phyloP scores from a whole-genome alignment of 1,284 basidiomycete species.

The Cryptococcus floricola region DNA sequence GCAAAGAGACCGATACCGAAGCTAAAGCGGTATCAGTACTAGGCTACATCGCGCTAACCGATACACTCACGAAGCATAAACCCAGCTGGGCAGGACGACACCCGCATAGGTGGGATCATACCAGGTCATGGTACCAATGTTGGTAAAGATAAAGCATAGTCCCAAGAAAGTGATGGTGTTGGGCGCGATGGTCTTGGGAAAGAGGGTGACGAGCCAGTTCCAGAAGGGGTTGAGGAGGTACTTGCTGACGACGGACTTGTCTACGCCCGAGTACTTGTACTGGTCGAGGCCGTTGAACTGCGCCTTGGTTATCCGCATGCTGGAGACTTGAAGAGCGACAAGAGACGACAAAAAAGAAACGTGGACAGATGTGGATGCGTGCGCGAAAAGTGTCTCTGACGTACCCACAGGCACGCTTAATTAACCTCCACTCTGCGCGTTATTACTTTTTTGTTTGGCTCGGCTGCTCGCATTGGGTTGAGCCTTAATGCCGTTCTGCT shows the following conservation, averaged over 20 bases:
- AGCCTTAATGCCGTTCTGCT: too few relatives aligned
- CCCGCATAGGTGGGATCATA: constrained; percentile 73
- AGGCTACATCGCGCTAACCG: not conserved
- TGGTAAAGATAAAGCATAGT: constrained; percentile 73
- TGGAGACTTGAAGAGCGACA: not conserved
- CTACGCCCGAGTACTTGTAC: constrained; percentile 58
- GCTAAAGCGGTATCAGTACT: constrained; percentile 48
- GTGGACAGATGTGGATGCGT: not conserved
- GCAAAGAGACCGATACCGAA: constrained; percentile 86
- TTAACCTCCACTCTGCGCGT: too few relatives aligned
- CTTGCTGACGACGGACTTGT: constrained; percentile 52
- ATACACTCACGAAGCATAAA: constrained; percentile 71
- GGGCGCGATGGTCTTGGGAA: constrained; percentile 83
- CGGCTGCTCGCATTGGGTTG: too few relatives aligned
- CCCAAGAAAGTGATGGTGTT: constrained; percentile 85
- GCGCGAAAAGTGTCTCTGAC: not conserved
- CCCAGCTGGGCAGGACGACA: constrained; percentile 67
- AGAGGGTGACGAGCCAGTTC: constrained; percentile 88
- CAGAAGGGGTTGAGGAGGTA: constrained; percentile 81
- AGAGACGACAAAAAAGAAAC: not conserved
- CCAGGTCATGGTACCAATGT: constrained; percentile 76
- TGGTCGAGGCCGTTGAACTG: constrained; percentile 53
- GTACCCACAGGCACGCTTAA: too few relatives aligned
- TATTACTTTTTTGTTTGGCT: too few relatives aligned
- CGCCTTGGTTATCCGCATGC: constrained; percentile 46